phyloP scores from a whole-genome alignment of 2,329 filamentous ascomycete species.

The Didymosphaeria variabile region DNA sequence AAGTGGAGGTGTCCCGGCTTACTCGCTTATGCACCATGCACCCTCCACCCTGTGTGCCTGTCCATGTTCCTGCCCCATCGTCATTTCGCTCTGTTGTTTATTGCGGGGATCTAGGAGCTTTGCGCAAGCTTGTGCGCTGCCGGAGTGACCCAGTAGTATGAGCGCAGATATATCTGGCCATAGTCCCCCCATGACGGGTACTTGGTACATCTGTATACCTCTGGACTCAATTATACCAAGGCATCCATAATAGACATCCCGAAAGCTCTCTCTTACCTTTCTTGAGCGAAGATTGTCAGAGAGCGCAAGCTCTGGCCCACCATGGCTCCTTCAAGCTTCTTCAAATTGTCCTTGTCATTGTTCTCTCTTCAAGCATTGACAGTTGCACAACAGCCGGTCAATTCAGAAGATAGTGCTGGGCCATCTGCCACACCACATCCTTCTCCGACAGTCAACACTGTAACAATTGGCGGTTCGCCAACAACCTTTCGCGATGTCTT shows the following conservation, averaged over 20 bases:
- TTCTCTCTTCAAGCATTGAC: slow-evolving; percentile 37
- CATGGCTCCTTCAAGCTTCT: slow-evolving; percentile 39
- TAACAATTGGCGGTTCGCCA: slow-evolving; percentile 38
- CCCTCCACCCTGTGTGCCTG: slow-evolving; percentile 23
- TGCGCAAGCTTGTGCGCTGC: slow-evolving; percentile 2
- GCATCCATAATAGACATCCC: background rate
- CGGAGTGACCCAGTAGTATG: background rate
- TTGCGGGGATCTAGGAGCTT: slow-evolving; percentile 29
- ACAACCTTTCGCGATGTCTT: slow-evolving; percentile 44
- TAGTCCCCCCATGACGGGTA: background rate
- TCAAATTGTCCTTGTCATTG: slow-evolving; percentile 32
- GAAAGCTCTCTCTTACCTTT: background rate
- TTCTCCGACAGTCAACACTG: slow-evolving; percentile 33
- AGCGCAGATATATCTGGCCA: slow-evolving; percentile 12
- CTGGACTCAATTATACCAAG: background rate
- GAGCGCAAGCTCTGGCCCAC: slow-evolving; percentile 22
- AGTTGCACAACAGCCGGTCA: slow-evolving; percentile 25
- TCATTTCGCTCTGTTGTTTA: slow-evolving; percentile 24
- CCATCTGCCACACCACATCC: slow-evolving; percentile 30
- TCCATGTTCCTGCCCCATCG: slow-evolving; percentile 25
- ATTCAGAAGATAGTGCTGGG: slow-evolving; percentile 17
- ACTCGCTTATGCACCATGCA: slow-evolving; percentile 29
- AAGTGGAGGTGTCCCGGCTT: slow-evolving; percentile 14
- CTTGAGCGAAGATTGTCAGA: background rate
- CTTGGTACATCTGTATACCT: background rate